These are phyloP conservation scores for Xylaria sp. DNA, from an alignment of 2,329 filamentous ascomycete species.

Conservation along the genomic window DNA sequence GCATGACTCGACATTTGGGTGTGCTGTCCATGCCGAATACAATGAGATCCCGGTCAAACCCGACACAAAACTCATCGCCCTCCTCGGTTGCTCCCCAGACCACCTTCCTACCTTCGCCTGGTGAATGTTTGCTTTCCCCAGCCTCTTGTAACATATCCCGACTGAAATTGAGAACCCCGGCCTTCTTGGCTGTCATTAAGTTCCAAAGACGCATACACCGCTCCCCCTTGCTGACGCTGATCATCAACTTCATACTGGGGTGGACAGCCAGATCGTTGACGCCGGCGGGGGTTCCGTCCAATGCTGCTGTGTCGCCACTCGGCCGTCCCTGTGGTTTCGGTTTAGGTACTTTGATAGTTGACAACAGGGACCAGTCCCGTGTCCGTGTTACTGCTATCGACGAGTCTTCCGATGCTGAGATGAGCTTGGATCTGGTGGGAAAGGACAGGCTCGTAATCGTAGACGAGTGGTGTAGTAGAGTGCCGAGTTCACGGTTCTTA, in stretches of 20 bases:
- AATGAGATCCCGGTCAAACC: slow-evolving; percentile 83
- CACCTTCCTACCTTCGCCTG: slow-evolving; percentile 82
- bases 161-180: slow-evolving; percentile 86
- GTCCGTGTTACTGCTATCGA: slow-evolving; percentile 86
- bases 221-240: slow-evolving; percentile 89
- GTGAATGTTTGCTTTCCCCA: slow-evolving; percentile 76
- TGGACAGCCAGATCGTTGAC: slow-evolving; percentile 96
- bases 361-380: slow-evolving; percentile 87
- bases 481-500: slow-evolving; percentile 86
- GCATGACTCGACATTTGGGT: slow-evolving; percentile 75
- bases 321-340: slow-evolving; percentile 81
- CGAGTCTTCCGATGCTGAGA: slow-evolving; percentile 89
- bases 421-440: slow-evolving; percentile 82
- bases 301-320: slow-evolving; percentile 85
- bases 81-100: slow-evolving; percentile 76
- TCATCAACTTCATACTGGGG: slow-evolving; percentile 95
- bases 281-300: slow-evolving; percentile 81
- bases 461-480: slow-evolving; percentile 83
- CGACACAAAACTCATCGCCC: slow-evolving; percentile 83
- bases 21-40: slow-evolving; percentile 89
- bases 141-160: slow-evolving; percentile 73
- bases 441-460: slow-evolving; percentile 82
- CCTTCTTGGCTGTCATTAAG: slow-evolving; percentile 93
- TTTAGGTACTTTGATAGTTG: slow-evolving; percentile 85
- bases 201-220: slow-evolving; percentile 95